Evolutionary conservation across 768 basidiomycete species (phyloP).

Genomic region (Calocybe gangraenosa): DNA sequence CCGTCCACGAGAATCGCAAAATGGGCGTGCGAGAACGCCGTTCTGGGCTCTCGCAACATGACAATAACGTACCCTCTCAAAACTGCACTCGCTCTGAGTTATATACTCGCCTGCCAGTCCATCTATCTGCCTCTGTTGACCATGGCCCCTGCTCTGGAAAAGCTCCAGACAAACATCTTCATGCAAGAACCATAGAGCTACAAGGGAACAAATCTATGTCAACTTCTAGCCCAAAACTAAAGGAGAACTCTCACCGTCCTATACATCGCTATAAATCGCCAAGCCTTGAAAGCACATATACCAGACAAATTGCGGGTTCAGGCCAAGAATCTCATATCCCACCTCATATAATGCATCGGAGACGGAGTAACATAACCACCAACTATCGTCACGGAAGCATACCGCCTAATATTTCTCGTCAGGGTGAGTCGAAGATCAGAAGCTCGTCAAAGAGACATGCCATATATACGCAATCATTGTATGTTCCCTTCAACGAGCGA

Average conservation of each 20-base stretch:
- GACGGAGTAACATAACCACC: slow-evolving; percentile 22
- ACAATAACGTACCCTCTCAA: slow-evolving; percentile 5
- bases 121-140: not conserved
- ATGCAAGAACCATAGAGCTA: not conserved
- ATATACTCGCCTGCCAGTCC: not conserved
- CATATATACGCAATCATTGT: slow-evolving; percentile 29
- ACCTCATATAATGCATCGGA: slow-evolving; percentile 20
- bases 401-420: slow-evolving; percentile 7
- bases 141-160: not conserved
- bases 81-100: not conserved
- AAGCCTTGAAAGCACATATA: slow-evolving; percentile 13
- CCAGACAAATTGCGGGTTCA: slow-evolving; percentile 8
- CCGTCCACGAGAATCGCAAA: slow-evolving; percentile 1
- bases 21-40: slow-evolving; percentile 4
- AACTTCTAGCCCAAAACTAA: not conserved
- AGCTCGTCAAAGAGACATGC: slow-evolving; percentile 29
- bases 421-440: slow-evolving; percentile 4
- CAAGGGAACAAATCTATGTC: not conserved
- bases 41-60: slow-evolving; percentile 4
- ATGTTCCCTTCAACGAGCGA: slow-evolving; percentile 22
- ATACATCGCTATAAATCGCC: slow-evolving; percentile 12
- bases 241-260: not conserved
- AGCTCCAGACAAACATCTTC: not conserved
- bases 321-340: slow-evolving; percentile 6
- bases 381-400: slow-evolving; percentile 9